These are phyloP conservation scores for Streptanthus diversifolius DNA, from an alignment of 345 rosid genomes.

Conservation along the genomic window DNA sequence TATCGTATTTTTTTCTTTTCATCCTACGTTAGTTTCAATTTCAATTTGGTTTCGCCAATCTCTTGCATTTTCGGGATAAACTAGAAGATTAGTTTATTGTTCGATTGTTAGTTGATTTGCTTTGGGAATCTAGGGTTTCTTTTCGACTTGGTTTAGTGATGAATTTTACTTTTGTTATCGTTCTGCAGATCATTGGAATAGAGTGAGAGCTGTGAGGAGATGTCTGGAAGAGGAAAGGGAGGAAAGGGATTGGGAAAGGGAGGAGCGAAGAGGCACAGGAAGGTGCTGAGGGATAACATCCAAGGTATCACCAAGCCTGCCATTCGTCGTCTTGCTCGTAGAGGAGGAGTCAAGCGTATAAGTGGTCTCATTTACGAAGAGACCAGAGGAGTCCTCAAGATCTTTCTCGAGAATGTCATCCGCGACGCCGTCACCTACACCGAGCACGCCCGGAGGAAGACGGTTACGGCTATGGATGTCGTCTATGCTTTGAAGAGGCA, in stretches of 20 bases:
- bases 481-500: conserved; percentile 54
- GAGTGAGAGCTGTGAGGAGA: background rate
- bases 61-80: background rate
- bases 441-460: background rate
- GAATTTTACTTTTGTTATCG: background rate
- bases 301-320: background rate
- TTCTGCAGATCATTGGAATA: background rate
- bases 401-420: background rate
- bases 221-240: conserved; percentile 5
- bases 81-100: no score
- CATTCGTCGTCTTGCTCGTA: background rate
- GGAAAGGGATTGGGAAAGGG: conserved; percentile 3
- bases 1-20: background rate
- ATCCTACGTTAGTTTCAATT: background rate
- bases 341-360: background rate
- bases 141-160: background rate
- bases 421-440: background rate
- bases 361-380: background rate
- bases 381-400: conserved; percentile 2
- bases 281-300: background rate
- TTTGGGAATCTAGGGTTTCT: background rate
- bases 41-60: background rate
- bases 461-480: background rate
- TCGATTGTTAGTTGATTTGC: background rate
- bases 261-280: background rate